Percentiles rank a stretch among this genome's conserved stretches.
These are phyloP conservation scores for Poa pratensis DNA, from an alignment of 176 grass and related monocot genomes.

Conservation along the genomic window DNA sequence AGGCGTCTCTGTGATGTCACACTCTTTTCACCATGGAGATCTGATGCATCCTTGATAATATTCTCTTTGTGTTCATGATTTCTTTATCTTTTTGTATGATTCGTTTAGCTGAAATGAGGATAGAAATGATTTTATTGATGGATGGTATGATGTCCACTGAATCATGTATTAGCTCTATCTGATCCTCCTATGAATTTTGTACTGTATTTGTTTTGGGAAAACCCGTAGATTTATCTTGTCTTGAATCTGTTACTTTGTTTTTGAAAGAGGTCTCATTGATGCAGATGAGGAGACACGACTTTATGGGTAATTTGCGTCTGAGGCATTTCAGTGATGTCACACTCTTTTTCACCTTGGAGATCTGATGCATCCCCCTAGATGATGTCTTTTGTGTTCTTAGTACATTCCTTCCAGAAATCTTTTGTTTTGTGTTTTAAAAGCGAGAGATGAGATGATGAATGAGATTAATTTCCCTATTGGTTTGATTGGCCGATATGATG, in stretches of 20 bases:
- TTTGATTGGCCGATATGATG: background rate
- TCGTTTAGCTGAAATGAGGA: background rate
- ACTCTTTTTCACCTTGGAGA: conserved; percentile 3
- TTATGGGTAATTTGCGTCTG: background rate
- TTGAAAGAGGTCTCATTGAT: background rate
- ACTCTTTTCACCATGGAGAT: background rate
- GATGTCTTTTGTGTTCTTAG: no score
- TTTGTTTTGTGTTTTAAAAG: background rate
- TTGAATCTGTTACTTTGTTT: background rate
- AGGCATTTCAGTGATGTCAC: background rate
- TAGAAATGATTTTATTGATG: background rate
- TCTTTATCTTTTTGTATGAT: background rate
- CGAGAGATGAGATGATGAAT: background rate
- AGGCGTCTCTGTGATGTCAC: background rate
- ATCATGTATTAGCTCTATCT: conserved; percentile 7
- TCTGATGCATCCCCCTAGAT: background rate
- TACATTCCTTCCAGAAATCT: background rate
- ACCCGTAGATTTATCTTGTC: background rate
- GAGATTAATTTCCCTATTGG: background rate
- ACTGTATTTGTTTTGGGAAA: background rate
- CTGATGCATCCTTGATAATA: background rate
- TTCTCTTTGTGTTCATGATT: no score
- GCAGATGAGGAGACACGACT: background rate
- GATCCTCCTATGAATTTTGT: background rate
- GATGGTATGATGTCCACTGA: background rate